phyloP scores from a whole-genome alignment of 768 basidiomycete genomes.

The Neoboletus magnificus region DNA sequence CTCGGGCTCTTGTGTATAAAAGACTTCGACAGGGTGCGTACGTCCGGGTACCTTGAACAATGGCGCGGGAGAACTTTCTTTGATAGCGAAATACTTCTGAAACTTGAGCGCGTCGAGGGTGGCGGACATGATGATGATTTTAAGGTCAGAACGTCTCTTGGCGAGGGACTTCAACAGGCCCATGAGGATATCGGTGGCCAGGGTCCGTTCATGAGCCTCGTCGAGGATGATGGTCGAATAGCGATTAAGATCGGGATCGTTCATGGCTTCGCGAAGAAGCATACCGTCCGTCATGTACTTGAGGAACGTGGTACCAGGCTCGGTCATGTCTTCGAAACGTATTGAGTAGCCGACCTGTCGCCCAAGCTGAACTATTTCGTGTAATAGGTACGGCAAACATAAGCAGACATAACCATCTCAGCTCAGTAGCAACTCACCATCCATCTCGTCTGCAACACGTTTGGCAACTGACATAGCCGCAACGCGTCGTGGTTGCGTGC shows the following conservation, averaged over 20 bases:
- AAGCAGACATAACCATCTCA: background rate
- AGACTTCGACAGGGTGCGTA: slow-evolving; percentile 94
- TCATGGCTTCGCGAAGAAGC: slow-evolving; percentile 98
- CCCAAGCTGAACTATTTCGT: slow-evolving; percentile 73
- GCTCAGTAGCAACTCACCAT: slow-evolving; percentile 56
- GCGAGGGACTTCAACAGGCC: slow-evolving; percentile 87
- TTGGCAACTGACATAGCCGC: slow-evolving; percentile 98
- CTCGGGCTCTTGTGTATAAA: slow-evolving; percentile 90
- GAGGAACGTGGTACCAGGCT: slow-evolving; percentile 91
- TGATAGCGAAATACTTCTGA: slow-evolving; percentile 83
- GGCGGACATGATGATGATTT: slow-evolving; percentile 98
- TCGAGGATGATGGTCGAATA: slow-evolving; percentile 99
- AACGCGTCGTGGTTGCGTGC: slow-evolving; percentile 94
- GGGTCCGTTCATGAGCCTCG: slow-evolving; percentile 97
- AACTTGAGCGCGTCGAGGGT: slow-evolving; percentile 97
- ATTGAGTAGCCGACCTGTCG: slow-evolving; percentile 97
- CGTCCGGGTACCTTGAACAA: slow-evolving; percentile 90
- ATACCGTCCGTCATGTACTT: slow-evolving; percentile 99
- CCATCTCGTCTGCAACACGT: slow-evolving; percentile 99
- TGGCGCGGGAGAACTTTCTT: slow-evolving; percentile 49
- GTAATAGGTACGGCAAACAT: slow-evolving; percentile 3
- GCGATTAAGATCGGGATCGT: slow-evolving; percentile 81
- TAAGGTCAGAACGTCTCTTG: slow-evolving; percentile 79
- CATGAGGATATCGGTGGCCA: slow-evolving; percentile 98
- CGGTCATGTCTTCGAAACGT: slow-evolving; percentile 83